Evolutionary conservation across 805 yeast species (phyloP).

Genomic region (Candida suzukii): DNA sequence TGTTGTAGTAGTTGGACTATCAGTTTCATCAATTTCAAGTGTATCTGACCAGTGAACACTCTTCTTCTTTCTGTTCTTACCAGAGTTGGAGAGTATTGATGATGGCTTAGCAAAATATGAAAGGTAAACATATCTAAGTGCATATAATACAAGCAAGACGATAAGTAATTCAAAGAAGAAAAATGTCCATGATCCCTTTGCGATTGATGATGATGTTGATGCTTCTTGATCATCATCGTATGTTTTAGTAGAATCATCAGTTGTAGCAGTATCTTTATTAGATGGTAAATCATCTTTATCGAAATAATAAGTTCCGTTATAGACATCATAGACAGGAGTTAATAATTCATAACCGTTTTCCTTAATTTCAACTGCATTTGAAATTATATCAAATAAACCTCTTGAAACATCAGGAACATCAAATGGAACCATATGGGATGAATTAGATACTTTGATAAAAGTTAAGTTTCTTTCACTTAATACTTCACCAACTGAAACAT

Average conservation of each 20-base stretch:
- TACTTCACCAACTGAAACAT: slow-evolving; percentile 30
- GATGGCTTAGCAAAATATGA: slow-evolving; percentile 12
- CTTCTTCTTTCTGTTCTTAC: slow-evolving; percentile 19
- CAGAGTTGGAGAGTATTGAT: slow-evolving; percentile 7
- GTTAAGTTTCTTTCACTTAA: slow-evolving; percentile 63
- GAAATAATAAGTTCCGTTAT: slow-evolving; percentile 6
- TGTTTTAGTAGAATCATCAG: not conserved
- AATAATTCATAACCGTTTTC: slow-evolving; percentile 11
- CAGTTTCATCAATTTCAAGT: not conserved
- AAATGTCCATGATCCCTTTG: not conserved
- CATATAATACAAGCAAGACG: slow-evolving; percentile 13
- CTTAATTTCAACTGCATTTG: slow-evolving; percentile 20
- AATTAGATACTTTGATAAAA: slow-evolving; percentile 61
- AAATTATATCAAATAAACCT: slow-evolving; percentile 55
- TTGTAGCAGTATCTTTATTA: not conserved
- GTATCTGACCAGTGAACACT: slow-evolving; percentile 27
- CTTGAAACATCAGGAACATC: slow-evolving; percentile 67
- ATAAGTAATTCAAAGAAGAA: slow-evolving; percentile 18
- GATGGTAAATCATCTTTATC: slow-evolving; percentile 1
- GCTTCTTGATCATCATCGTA: not conserved
- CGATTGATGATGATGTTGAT: not conserved
- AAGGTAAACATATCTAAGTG: slow-evolving; percentile 18
- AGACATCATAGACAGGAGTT: slow-evolving; percentile 22
- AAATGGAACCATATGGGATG: slow-evolving; percentile 93
- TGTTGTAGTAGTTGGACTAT: slow-evolving; percentile 1